Evolutionary conservation across 1,139 yeast genomes (phyloP).

Genomic region (Kazachstania sp.): DNA sequence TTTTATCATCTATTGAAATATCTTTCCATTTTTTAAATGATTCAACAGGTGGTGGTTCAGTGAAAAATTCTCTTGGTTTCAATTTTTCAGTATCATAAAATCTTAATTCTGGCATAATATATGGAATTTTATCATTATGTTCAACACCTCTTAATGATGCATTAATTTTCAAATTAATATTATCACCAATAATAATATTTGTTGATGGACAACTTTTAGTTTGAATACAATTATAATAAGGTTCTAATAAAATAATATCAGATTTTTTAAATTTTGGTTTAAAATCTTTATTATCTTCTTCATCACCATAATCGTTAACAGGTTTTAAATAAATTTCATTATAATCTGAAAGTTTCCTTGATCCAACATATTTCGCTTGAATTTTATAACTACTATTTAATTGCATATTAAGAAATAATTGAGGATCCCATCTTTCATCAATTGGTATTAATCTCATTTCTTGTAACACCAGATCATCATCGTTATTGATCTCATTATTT

Average conservation of each 20-base stretch:
- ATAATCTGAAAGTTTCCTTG: no score
- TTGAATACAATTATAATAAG: not conserved
- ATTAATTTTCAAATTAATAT: not conserved
- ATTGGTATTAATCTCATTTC: no score
- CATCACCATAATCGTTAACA: no score
- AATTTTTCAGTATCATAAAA: not conserved
- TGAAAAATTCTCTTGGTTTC: not conserved
- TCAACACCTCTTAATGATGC: not conserved
- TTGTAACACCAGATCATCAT: no score
- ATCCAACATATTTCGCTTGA: no score
- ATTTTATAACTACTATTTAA: no score
- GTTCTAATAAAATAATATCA: not conserved
- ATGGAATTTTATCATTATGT: not conserved
- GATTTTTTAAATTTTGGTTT: not conserved
- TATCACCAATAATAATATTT: not conserved
- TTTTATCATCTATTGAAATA: conserved; percentile 6
- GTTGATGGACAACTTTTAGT: not conserved
- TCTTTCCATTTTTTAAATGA: conserved; percentile 12
- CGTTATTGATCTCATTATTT: no score
- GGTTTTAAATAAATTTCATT: no score
- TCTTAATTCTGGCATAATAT: not conserved
- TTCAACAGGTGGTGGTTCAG: not conserved
- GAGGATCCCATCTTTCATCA: no score
- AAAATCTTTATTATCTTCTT: not conserved
- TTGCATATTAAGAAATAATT: no score